These are phyloP conservation scores for Podila clonocystis DNA, from an alignment of 192 early-diverging fungal genomes.

Conservation along the genomic window DNA sequence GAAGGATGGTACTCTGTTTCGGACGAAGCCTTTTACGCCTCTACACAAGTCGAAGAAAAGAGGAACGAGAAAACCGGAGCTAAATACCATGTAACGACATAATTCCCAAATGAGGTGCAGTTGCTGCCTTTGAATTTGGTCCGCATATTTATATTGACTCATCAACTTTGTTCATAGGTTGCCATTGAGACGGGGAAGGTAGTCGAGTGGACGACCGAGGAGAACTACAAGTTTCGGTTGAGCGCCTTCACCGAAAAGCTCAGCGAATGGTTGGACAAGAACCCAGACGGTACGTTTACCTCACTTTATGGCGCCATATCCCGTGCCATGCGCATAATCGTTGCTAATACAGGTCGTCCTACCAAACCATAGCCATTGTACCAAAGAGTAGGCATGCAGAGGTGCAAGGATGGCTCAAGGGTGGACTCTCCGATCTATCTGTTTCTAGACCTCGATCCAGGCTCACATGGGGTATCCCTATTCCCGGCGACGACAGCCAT, in stretches of 20 bases:
- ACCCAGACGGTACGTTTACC: constrained; percentile 61
- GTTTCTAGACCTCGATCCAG: constrained; percentile 84
- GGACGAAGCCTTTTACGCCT: constrained; percentile 92
- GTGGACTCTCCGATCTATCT: constrained; percentile 79
- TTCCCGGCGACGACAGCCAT: constrained; percentile 88
- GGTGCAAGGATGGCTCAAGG: constrained; percentile 67
- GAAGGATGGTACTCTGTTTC: constrained; percentile 97
- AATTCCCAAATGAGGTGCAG: not conserved
- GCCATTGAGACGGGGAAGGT: constrained; percentile 85
- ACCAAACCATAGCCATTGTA: constrained; percentile 63
- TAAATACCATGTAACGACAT: constrained; percentile 51
- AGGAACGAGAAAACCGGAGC: constrained; percentile 60
- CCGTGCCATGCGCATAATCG: not conserved
- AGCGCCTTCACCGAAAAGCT: constrained; percentile 69
- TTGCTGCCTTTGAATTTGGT: too few species aligned
- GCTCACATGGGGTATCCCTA: constrained; percentile 90
- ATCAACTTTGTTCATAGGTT: constrained; percentile 41
- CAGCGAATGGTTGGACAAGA: constrained; percentile 72
- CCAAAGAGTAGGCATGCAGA: constrained; percentile 73
- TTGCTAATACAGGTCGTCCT: not conserved
- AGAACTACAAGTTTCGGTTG: constrained; percentile 94
- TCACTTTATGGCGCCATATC: too few species aligned
- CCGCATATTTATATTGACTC: too few species aligned
- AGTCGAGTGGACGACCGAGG: constrained; percentile 91
- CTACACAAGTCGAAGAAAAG: constrained; percentile 75